These are phyloP conservation scores for Pelargonium fulgidum DNA, from an alignment of 441 rosid species.

Conservation along the genomic window DNA sequence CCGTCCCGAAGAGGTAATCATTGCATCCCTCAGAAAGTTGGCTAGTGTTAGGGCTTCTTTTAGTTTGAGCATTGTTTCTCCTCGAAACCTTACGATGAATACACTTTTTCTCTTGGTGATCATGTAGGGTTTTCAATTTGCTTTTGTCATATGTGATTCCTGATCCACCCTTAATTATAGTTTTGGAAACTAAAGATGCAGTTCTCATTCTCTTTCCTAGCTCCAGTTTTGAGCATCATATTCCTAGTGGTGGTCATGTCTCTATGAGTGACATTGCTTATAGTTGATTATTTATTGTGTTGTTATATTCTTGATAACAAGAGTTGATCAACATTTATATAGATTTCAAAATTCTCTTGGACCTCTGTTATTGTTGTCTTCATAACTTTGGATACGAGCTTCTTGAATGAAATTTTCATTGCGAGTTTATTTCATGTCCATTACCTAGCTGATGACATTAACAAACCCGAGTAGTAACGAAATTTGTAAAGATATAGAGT, in stretches of 20 bases:
- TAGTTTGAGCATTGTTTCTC: too few species aligned
- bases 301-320: not conserved
- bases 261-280: not conserved
- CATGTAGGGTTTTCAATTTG: not conserved
- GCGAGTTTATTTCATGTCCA: not conserved
- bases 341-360: not conserved
- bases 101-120: not conserved
- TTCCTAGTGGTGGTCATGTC: conserved; percentile 1
- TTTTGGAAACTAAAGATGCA: not conserved
- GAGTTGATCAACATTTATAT: not conserved
- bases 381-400: not conserved
- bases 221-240: not conserved
- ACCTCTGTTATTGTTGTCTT: conserved; percentile 2
- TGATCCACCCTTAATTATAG: not conserved
- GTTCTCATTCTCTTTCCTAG: not conserved
- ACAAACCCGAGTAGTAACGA: too few species aligned
- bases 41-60: not conserved
- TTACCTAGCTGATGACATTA: not conserved
- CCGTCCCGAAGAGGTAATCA: conserved; percentile 45
- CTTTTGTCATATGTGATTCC: not conserved
- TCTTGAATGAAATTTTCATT: not conserved
- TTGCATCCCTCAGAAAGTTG: conserved; percentile 12
- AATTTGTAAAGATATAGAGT: not conserved
- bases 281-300: not conserved
- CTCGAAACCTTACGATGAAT: too few species aligned